These are phyloP conservation scores for Colletotrichum sidae DNA, from an alignment of 2,329 filamentous ascomycete genomes.

Conservation along the genomic window DNA sequence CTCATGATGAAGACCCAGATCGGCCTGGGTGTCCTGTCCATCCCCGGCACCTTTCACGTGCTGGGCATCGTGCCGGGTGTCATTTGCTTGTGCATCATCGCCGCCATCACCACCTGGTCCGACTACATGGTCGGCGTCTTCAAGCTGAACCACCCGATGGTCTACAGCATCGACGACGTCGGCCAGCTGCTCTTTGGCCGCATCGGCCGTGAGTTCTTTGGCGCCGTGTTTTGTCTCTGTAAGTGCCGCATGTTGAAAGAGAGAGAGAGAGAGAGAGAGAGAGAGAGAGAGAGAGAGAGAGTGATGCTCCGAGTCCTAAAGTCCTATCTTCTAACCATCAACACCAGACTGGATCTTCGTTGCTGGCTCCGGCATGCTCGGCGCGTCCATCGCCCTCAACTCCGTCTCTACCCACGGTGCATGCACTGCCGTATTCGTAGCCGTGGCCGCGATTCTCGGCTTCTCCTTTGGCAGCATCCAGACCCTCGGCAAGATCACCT, in stretches of 20 bases:
- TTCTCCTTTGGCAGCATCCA: constrained; percentile 48
- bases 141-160: constrained; percentile 60
- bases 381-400: constrained; percentile 55
- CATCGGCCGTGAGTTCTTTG: constrained; percentile 56
- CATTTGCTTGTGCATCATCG: constrained; percentile 54
- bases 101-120: constrained; percentile 59
- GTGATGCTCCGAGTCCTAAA: neutral
- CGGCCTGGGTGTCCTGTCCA: constrained; percentile 60
- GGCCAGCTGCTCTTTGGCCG: constrained; percentile 61
- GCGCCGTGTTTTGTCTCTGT: constrained; percentile 49
- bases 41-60: constrained; percentile 56
- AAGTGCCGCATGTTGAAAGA: neutral
- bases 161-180: constrained; percentile 65
- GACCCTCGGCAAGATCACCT: constrained; percentile 47
- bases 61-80: constrained; percentile 62
- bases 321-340: neutral
- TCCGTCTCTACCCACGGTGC: constrained; percentile 52
- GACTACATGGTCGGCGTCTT: constrained; percentile 62
- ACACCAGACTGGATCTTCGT: constrained; percentile 42
- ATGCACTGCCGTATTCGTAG: constrained; percentile 55
- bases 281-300: too few relatives aligned
- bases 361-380: constrained; percentile 54
- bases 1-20: constrained; percentile 60
- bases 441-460: constrained; percentile 45
- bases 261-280: too few relatives aligned